Evolutionary conservation across 345 rosid species (phyloP), one percentile per base, ranked within the genome.

Genomic region (Hirschfeldia incana): DNA sequence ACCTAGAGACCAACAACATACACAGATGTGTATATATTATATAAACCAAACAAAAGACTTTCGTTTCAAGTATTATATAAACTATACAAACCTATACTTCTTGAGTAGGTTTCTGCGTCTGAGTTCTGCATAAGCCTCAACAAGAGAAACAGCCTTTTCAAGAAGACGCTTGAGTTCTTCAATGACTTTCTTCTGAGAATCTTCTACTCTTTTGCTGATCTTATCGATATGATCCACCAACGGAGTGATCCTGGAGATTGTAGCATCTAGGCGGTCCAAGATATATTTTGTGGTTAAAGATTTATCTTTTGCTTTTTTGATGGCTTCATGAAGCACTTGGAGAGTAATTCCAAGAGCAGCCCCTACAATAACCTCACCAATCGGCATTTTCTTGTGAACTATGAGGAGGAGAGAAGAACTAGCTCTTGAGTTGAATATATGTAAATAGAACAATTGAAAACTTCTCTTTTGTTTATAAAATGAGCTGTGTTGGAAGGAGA

Each of bases 91-190:
- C 76, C 72, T 70, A 46, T 0, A 64, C 9, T 70, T 77, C 74
- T 27, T 70, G 57, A 39, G 67, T 60, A 78, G 11, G 82, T 67
- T 59, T 73, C 82, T 32, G 16, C 74, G 82, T 58, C 73, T 46
- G 62, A 73, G 78, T 33, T 72, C 33, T 1, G 69, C 34, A 67
- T 79, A 73, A 46, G 57, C 46, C 2, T 67, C 12, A 10, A 79
- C 74, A 73, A 73, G 68, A 67, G 0, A 0, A 26, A 33, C 44
- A 1, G 74, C 74, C 3, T 67, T 73, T 39, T 33, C 74, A 21
- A 78, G 77, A 15, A 72, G 55, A 42, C 26, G 7, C 28, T 59
- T 58, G 60, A 78, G 73, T n/a, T 67, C 64, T 67, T 46, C 27
- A 8, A 73, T 73, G n/a, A 73, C 77, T 73, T 66, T 73, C 34